These are phyloP conservation scores for Epithemia pelagica DNA, from an alignment of 108 stramenopile species.

Conservation along the genomic window DNA sequence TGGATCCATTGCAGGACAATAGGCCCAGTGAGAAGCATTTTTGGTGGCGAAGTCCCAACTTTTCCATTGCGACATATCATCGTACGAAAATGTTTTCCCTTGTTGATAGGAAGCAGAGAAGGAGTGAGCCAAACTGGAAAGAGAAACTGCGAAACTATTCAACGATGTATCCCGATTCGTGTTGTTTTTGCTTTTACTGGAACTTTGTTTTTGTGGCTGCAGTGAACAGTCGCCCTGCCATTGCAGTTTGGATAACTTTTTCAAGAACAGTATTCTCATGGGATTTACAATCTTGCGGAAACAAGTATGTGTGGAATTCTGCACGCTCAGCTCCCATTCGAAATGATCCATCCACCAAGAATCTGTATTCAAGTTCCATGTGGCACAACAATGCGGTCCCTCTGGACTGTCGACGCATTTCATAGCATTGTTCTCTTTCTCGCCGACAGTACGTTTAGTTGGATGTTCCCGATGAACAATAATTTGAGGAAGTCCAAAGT, in stretches of 20 bases:
- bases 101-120: constrained; percentile 8
- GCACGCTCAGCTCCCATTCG: constrained; percentile 4
- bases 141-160: constrained; percentile 2
- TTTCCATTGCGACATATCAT: not conserved
- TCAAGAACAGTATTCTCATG: not conserved
- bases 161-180: no score
- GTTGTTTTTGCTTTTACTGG: no score
- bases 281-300: constrained; percentile 4
- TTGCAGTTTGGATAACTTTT: constrained; percentile 4
- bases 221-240: not conserved
- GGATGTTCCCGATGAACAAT: not conserved
- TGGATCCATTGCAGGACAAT: constrained; percentile 4
- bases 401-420: not conserved
- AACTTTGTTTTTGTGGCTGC: constrained; percentile 3
- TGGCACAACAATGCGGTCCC: constrained; percentile 7
- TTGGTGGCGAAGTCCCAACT: constrained; percentile 8
- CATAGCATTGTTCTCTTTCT: not conserved
- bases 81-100: constrained; percentile 2
- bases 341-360: constrained; percentile 19
- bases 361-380: constrained; percentile 12
- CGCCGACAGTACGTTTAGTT: not conserved
- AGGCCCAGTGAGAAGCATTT: constrained; percentile 6
- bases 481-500: constrained; percentile 1
- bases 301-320: constrained; percentile 15
- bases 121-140: constrained; percentile 3